phyloP scores from a whole-genome alignment of 2,329 filamentous ascomycete species.

The Didymella segeticola region DNA sequence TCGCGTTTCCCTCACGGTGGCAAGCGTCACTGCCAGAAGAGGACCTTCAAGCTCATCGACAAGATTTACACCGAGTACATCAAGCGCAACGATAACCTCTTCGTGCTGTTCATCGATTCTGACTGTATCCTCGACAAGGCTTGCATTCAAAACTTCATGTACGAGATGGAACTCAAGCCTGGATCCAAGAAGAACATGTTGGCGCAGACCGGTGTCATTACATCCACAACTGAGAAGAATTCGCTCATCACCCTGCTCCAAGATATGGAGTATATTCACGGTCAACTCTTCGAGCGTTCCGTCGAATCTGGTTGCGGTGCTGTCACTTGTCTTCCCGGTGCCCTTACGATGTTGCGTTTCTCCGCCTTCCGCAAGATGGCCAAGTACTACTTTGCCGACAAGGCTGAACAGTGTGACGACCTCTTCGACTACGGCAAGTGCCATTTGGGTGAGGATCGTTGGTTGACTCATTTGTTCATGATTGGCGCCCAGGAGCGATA shows the following conservation, averaged over 20 bases:
- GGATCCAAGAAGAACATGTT: conserved; percentile 92
- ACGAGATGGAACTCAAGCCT: conserved; percentile 97
- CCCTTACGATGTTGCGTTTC: conserved; percentile 93
- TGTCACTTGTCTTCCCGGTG: conserved; percentile 92
- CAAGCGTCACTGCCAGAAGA: conserved; percentile 92
- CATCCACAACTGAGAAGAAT: conserved; percentile 87
- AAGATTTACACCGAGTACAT: conserved; percentile 89
- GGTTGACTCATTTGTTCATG: conserved; percentile 99
- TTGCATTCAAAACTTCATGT: conserved; percentile 97
- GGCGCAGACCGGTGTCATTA: conserved; percentile 97
- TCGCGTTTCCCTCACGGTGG: conserved; percentile 93
- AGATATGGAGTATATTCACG: conserved; percentile 98
- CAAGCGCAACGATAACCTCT: conserved; percentile 86
- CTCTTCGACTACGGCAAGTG: conserved; percentile 97
- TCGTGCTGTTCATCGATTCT: conserved; percentile 96
- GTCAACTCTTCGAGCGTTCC: conserved; percentile 92
- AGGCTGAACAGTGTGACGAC: conserved; percentile 93
- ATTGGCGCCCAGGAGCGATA: conserved; percentile 91
- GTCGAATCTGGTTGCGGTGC: conserved; percentile 94
- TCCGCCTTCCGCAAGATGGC: conserved; percentile 97
- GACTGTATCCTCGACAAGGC: conserved; percentile 92
- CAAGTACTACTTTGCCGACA: conserved; percentile 98
- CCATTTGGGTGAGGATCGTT: conserved; percentile 92
- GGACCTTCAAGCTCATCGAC: conserved; percentile 91
- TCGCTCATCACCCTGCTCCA: conserved; percentile 90